These are phyloP conservation scores for Penicillium subrubescens DNA, from an alignment of 495 filamentous ascomycete species.

Conservation along the genomic window DNA sequence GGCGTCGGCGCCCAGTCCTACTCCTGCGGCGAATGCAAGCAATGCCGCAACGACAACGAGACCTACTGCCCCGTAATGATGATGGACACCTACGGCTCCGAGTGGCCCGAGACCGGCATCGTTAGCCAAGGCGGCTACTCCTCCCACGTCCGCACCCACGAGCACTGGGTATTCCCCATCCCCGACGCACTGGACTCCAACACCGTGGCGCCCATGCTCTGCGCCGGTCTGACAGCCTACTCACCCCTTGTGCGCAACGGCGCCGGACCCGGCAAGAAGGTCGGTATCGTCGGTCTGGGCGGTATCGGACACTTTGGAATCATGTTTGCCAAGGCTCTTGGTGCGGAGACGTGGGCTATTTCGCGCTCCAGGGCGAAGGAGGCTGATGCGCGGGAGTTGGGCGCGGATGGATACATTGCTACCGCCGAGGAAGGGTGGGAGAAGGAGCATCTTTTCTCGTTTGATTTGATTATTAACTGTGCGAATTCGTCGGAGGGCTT, in stretches of 20 bases:
- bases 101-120: conserved; percentile 64
- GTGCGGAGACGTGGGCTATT: conserved; percentile 71
- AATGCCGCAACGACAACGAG: conserved; percentile 72
- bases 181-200: conserved; percentile 69
- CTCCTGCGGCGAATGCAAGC: conserved; percentile 69
- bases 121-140: conserved; percentile 67
- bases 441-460: conserved; percentile 53
- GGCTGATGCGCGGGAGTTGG: conserved; percentile 66
- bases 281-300: conserved; percentile 78
- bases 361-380: conserved; percentile 69
- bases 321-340: conserved; percentile 70
- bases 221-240: conserved; percentile 82
- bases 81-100: conserved; percentile 65
- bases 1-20: conserved; percentile 79
- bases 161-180: conserved; percentile 77
- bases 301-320: conserved; percentile 75
- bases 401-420: conserved; percentile 73
- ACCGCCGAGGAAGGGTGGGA: conserved; percentile 70
- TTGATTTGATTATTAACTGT: conserved; percentile 75
- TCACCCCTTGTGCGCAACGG: conserved; percentile 75
- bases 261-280: conserved; percentile 76
- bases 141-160: conserved; percentile 72
- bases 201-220: conserved; percentile 83
- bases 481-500: conserved; percentile 70
- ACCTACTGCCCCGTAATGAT: conserved; percentile 71